Base-by-base conservation (phyloP, 441 rosid species). In the Pelargonium fulgidum region DNA sequence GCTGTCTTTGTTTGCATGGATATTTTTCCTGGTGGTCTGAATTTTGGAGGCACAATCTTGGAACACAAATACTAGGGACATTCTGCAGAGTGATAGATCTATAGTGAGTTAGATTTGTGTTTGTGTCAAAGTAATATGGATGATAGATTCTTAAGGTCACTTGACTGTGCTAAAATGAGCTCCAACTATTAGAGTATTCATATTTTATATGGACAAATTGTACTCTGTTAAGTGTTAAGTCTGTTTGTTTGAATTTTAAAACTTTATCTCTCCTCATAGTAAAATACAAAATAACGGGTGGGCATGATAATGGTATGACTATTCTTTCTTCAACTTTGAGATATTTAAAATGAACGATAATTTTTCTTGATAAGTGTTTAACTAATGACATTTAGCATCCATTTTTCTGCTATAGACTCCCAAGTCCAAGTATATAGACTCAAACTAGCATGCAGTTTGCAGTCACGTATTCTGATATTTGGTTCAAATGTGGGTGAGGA, bases 51-150 rank as follows among this genome's bases (percentile, higher is more conserved):
- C 61, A 54, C 16, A 14, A 14, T 54, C 61, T 54, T 54, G 7
- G 61, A 54, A 19, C 22, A 16, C 8, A 54, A 14, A 54, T 54
- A 16, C 3, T 17, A 56, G 62, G 26, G 12, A 54, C 22, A 16
- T 11, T 36, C 41, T 54, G 56, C 56, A 54, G 20, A 54, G 3
- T 54, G 22, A 54, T 54, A 22, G 20, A 54, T 8, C 61, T 7
- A 54, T 54, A 14, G 22, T 54, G 20, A 54, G 61, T 54, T 54
- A 54, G 61, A 16, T 54, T 54, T 50, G 58, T 13, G 58, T 50
- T 50, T 50, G 58, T 54, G 22, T 16, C 10, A 20, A 1, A 19
- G 24, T 17, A 14, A 17, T 56, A 56, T 56, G 62, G 62, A 14
- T 56, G 26, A 56, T 56, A 19, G 20, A 24, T 50, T 50, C 50